Base-by-base conservation (phyloP, 441 rosid genomes). In the Erodium texanum region DNA sequence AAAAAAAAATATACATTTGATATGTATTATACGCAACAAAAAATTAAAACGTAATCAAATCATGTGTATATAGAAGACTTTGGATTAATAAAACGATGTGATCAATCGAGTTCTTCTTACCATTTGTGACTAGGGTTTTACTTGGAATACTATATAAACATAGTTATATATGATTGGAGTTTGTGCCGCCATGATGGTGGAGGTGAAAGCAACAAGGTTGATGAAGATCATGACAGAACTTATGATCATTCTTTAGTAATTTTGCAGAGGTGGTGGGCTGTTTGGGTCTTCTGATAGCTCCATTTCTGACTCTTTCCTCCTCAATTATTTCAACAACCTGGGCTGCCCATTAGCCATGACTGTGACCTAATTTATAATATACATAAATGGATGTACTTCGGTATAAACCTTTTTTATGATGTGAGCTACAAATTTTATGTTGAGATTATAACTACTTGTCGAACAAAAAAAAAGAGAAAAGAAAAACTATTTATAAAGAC, bases 251-350 rank as follows among this genome's bases (percentile, higher is more conserved):
- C 10, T 36, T 52, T 52, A 52, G 20, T 15, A 50, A 50, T 2
- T 52, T 6, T 1, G 29, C 4, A 4, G 29, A 27, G 29, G 29
- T 1, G 68, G 68, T 23, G 68, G 75, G 61, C 20, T 54, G 61
- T 6, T 50, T 54, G 61, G 66, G 54, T 41, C 62, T 9, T 34
- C 15, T 71, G 78, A 79, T 69, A 68, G 79, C 16, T 14, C 70
- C 79, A 62, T 71, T 75, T 69, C 70, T 71, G 76, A 75, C 83
- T 71, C 71, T 77, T 78, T 75, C 79, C 79, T 68, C 68, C 75
- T 77, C 84, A 74, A 80, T 80, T 48, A 80, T 82, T 80, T 65
- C 74, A 50, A 66, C 27, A 64, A n/a, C 70, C 50, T 65, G 20
- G 23, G 22, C 63, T 66, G 56, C 75, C 83, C 69, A 50, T 16